Conservation (phyloP, 2,329 filamentous ascomycete genomes). For the Penicillium sp. region DNA sequence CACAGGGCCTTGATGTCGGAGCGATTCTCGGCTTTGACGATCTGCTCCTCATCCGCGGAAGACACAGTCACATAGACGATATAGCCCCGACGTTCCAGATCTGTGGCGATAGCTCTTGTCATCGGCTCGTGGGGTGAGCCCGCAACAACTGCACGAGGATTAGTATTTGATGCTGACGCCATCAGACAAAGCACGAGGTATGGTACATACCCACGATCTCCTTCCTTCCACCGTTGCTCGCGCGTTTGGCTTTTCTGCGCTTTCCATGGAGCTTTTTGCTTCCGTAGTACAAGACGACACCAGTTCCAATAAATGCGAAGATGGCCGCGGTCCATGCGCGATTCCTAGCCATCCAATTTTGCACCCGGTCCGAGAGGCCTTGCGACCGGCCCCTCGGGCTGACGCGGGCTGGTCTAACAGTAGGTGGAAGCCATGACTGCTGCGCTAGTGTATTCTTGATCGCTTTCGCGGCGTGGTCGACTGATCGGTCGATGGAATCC, state of each 20-base stretch:
- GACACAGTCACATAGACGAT: constrained; percentile 90
- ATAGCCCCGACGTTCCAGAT: constrained; percentile 88
- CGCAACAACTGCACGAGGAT: constrained; percentile 67
- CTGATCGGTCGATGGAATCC: constrained; percentile 76
- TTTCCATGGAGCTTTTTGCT: constrained; percentile 61
- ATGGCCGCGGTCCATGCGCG: constrained; percentile 72
- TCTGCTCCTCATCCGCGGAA: constrained; percentile 79
- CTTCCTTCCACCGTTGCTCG: constrained; percentile 78
- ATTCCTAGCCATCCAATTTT: constrained; percentile 73
- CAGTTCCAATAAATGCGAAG: constrained; percentile 70
- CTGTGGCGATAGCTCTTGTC: constrained; percentile 77
- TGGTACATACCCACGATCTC: constrained; percentile 68
- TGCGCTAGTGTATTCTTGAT: constrained; percentile 70
- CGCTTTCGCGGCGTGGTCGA: constrained; percentile 72
- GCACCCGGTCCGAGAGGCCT: constrained; percentile 56
- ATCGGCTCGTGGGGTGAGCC: constrained; percentile 85
- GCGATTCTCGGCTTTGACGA: constrained; percentile 74
- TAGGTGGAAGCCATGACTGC: constrained; percentile 72
- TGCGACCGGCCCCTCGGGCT: constrained; percentile 33
- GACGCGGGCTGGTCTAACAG: constrained; percentile 58
- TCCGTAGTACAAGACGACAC: constrained; percentile 59
- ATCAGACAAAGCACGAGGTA: constrained; percentile 13
- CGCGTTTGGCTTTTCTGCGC: constrained; percentile 75
- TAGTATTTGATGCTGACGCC: constrained; percentile 8
- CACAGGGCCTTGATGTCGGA: constrained; percentile 79